Base-by-base conservation (phyloP, 306 rosid species). In the Medicago truncatula region DNA sequence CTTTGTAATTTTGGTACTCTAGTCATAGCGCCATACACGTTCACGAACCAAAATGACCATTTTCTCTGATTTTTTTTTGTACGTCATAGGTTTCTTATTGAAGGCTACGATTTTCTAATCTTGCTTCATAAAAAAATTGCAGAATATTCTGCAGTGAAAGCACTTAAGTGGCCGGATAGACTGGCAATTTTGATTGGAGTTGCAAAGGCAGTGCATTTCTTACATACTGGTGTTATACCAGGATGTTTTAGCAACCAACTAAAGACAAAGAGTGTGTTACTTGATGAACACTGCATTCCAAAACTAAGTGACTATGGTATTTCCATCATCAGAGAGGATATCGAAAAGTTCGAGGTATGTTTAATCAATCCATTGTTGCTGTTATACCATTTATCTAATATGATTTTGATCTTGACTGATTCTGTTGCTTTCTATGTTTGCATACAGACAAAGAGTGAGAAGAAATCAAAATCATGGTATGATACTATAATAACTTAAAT, bases 291-390 rank as follows among this genome's bases (percentile, higher is more conserved):
- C 80, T 77, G 59, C 63, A 80, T 91, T 74, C 87, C 96, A 17
- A 93, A 89, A 88, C 76, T 93, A 68, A 93, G 96, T 73, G 98
- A 93, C 87, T 89, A 91, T 73, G 98, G 97, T 67, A 83, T 86
- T 77, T 93, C 89, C 56, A 66, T 89, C 57, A 77, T 91, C 78
- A 73, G 78, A 21, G 94, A 86, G 56, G 94, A 89, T 67, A 74
- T 80, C 1, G 91, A 82, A 83, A 89, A 83, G 23, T 74, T 43
- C 13, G 94, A 87, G 98, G 98, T 89, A 71, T 70, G 77, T 49
- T 41, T 64, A 5, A 67, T 72, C 20, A 20, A 67, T 79, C 12
- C 40, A 62, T 43, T 21, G 14, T 7, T 21, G 36, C 46, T 58
- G 7, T 74, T 54, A 61, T 46, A 15, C 40, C 15, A 25, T 75